Base-by-base conservation (phyloP, 192 early-diverging fungal species). In the Chytriomyces sp. region DNA sequence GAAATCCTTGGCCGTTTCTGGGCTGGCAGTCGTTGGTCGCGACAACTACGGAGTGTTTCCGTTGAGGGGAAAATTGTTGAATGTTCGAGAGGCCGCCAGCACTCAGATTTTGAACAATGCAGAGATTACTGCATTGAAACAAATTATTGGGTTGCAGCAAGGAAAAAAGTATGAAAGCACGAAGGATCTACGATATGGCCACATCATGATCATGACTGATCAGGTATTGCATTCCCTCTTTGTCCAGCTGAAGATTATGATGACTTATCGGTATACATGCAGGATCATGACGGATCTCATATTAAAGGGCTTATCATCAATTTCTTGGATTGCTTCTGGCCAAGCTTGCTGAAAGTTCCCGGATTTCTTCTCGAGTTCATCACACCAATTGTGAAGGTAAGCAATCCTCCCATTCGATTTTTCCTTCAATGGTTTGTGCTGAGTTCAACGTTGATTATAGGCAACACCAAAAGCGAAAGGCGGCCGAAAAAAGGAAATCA, bases 201-300 rank as follows among this genome's bases (percentile, higher is more conserved):
- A 93, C 65, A 85, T 99, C 11, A 97, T 99, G 91, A 96, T 98
- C 67, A 99, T 99, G 97, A 94, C 96, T 5, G 97, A 99, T 91
- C 97, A 97, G 75, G 84, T 87, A 35, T 75, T 70, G 77, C 10
- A 13, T 1, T 24, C 66, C 24, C 45, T 79, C 2, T 5, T 16
- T 8, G 11, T 70, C 35, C 35, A 35, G 35, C 35, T 35, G 35
- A 35, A 35, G 16, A 5, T 28, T 50, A 4, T 70, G 53, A 53
- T 35, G 47, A 67, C 23, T 50, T 18, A 20, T 65, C 28, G 28
- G 46, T n/a, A 24, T 47, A 50, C 11, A 2, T 43, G 45, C 43
- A 80, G 82, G 80, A 81, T 77, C 92, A 95, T 67, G 95, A 97
- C 76, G 96, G 95, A 35, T 96, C 94, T 24, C 96, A 97, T 74